Evolutionary conservation across 1,139 yeast species (phyloP).

Genomic region (Candida smagusa): DNA sequence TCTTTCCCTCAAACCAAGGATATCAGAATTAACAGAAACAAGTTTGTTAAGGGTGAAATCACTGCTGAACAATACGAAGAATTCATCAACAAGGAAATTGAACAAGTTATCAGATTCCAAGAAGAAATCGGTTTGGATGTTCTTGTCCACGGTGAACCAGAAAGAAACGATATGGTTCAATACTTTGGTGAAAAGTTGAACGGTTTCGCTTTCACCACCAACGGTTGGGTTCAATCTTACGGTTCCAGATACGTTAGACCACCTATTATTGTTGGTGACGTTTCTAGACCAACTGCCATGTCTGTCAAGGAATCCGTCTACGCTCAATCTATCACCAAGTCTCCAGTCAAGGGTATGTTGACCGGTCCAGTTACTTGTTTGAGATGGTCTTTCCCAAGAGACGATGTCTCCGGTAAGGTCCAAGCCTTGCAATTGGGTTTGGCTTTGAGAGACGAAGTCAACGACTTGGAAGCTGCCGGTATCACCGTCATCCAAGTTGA

Average conservation of each 20-base stretch:
- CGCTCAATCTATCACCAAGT: constrained; percentile 93
- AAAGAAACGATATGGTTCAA: constrained; percentile 99
- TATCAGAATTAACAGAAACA: constrained; percentile 97
- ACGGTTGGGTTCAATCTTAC: constrained; percentile 99
- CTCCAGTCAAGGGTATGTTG: constrained; percentile 99
- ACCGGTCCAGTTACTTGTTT: constrained; percentile 99
- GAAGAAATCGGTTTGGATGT: constrained; percentile 98
- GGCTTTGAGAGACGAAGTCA: constrained; percentile 97
- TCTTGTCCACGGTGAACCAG: constrained; percentile 99
- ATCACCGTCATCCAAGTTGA: constrained; percentile 97
- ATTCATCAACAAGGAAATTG: constrained; percentile 96
- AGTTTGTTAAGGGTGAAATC: constrained; percentile 94
- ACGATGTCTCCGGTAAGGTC: constrained; percentile 88
- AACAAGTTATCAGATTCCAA: constrained; percentile 95
- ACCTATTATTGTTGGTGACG: constrained; percentile 98
- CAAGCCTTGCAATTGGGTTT: constrained; percentile 97
- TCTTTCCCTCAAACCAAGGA: constrained; percentile 99
- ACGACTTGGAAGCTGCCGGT: constrained; percentile 97
- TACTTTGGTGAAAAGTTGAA: constrained; percentile 98
- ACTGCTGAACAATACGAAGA: constrained; percentile 92
- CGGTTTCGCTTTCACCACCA: constrained; percentile 96
- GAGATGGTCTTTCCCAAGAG: constrained; percentile 99
- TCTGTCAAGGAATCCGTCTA: constrained; percentile 98
- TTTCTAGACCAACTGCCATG: constrained; percentile 97
- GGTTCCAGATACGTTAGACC: constrained; percentile 99